Percentiles rank a stretch among this genome's conserved stretches.
These are phyloP conservation scores for Solanum hybrid DNA, from an alignment of 305 asterid genomes.

Conservation along the genomic window DNA sequence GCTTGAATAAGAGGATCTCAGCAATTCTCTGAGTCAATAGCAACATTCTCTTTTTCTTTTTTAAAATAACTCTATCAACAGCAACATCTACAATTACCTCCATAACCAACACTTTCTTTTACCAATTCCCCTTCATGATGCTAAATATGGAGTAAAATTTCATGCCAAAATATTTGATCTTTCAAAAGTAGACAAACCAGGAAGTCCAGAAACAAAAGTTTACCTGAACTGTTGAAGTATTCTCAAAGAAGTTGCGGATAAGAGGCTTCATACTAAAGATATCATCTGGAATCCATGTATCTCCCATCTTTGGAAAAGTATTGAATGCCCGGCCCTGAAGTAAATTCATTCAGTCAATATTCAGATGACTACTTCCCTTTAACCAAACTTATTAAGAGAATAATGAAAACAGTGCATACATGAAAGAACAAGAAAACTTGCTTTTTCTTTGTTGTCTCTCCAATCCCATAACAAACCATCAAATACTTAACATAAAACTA, in stretches of 20 bases:
- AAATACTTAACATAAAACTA: not conserved
- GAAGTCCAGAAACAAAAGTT: not conserved
- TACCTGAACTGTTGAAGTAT: slow-evolving; percentile 93
- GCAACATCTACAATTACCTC: not conserved
- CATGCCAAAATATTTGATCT: not conserved
- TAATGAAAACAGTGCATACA: not conserved
- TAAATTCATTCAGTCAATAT: not conserved
- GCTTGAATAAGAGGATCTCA: not conserved
- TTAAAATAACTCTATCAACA: not conserved
- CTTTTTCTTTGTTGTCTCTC: not conserved
- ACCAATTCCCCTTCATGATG: not conserved
- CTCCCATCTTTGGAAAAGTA: slow-evolving; percentile 97
- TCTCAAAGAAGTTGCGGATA: slow-evolving; percentile 80
- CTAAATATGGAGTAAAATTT: not conserved
- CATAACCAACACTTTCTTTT: not conserved
- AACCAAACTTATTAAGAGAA: not conserved
- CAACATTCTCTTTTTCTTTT: not conserved
- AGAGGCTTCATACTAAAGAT: slow-evolving; percentile 63
- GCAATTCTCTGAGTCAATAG: not conserved
- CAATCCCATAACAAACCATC: not conserved
- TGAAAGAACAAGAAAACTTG: not conserved
- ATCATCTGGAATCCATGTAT: slow-evolving; percentile 80
- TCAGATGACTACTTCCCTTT: not conserved
- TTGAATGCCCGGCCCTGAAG: slow-evolving; percentile 85
- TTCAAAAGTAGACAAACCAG: not conserved